Percentiles rank a stretch among this genome's conserved stretches.
Conservation (phyloP, 352 stramenopile species). For the Globisporangium alternatum region DNA sequence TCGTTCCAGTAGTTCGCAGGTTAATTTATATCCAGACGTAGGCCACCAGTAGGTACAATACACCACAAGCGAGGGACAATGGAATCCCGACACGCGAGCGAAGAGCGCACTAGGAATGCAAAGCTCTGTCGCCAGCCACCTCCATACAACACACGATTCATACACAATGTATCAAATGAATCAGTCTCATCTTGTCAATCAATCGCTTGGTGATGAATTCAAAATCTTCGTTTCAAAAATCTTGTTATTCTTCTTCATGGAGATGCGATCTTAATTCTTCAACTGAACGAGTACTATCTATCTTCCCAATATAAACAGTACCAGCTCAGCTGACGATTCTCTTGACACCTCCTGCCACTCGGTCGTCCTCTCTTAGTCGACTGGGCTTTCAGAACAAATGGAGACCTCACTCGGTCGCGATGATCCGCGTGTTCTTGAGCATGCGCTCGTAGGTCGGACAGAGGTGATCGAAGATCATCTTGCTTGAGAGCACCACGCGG, state of each 20-base stretch:
- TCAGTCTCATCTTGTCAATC: too few species aligned
- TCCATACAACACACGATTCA: too few species aligned
- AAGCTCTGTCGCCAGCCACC: too few species aligned
- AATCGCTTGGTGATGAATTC: too few species aligned
- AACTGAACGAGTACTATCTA: too few species aligned
- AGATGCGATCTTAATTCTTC: too few species aligned
- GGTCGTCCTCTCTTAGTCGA: background rate
- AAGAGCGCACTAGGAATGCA: background rate
- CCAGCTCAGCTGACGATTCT: too few species aligned
- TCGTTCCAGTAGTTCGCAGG: background rate
- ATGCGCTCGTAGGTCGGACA: conserved; percentile 79
- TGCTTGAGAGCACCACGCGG: conserved; percentile 72
- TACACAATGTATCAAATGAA: too few species aligned
- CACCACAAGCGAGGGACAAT: background rate
- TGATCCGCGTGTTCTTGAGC: conserved; percentile 25
- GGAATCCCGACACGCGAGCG: background rate
- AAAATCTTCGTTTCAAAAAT: too few species aligned
- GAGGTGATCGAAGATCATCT: conserved; percentile 85
- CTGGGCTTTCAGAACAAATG: background rate
- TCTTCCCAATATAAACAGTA: too few species aligned
- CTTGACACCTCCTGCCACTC: background rate
- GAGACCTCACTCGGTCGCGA: background rate
- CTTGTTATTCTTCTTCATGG: too few species aligned
- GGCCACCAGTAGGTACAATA: conserved; percentile 1
- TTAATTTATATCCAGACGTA: conserved; percentile 1